Percentiles rank a stretch among this genome's conserved stretches.
Conservation (phyloP, 805 yeast species). For the Wickerhamomyces strasburgensis region DNA sequence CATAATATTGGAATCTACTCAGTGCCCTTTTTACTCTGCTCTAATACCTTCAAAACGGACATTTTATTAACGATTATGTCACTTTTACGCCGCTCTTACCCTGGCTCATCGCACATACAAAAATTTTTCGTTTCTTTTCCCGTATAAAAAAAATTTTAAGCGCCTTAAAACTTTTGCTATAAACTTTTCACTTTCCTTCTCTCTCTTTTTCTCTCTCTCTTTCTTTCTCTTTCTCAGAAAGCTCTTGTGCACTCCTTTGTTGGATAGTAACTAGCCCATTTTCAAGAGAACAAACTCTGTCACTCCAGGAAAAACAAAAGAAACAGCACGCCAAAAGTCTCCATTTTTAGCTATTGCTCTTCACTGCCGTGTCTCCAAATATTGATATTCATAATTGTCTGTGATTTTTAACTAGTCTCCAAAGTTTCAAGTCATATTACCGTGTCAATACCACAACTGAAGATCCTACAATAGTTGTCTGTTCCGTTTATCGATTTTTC, state of each 20-base stretch:
- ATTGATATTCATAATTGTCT: too few species aligned
- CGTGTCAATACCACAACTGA: not conserved
- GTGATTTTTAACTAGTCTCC: slow-evolving; percentile 11
- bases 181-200: slow-evolving; percentile 18
- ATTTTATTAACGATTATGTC: not conserved
- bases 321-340: slow-evolving; percentile 1
- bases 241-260: slow-evolving; percentile 21
- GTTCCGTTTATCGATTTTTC: not conserved
- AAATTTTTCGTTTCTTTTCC: slow-evolving; percentile 6
- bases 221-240: slow-evolving; percentile 25
- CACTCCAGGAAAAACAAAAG: slow-evolving; percentile 13
- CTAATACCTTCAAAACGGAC: too few species aligned
- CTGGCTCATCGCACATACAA: slow-evolving; percentile 11
- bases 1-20: not conserved
- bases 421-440: not conserved
- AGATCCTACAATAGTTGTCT: not conserved
- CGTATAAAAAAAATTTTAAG: not conserved
- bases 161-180: slow-evolving; percentile 5
- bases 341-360: slow-evolving; percentile 1
- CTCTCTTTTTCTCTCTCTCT: slow-evolving; percentile 29
- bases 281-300: slow-evolving; percentile 9
- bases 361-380: too few species aligned
- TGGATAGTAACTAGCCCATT: slow-evolving; percentile 8
- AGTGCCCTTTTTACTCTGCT: not conserved
- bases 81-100: slow-evolving; percentile 2